Evolutionary conservation across 2,329 filamentous ascomycete species (phyloP).

Genomic region (Trichoderma atroviride): DNA sequence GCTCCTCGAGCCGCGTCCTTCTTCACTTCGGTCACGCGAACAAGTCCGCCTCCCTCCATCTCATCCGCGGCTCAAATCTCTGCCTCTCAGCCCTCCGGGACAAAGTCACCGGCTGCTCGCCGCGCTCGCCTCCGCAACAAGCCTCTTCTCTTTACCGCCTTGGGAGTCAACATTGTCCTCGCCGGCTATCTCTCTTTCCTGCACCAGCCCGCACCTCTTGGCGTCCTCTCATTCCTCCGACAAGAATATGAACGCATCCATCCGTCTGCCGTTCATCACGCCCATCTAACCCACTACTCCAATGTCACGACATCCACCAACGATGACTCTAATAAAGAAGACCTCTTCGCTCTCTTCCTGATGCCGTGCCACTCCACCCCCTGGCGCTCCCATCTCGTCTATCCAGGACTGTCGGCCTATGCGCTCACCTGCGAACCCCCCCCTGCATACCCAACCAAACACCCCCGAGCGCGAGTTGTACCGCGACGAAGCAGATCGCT

Average conservation of each 20-base stretch:
- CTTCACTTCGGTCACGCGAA: conserved; percentile 52
- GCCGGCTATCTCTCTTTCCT: conserved; percentile 72
- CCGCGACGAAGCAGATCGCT: conserved; percentile 86
- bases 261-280: conserved; percentile 37
- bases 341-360: conserved; percentile 75
- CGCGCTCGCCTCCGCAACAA: conserved; percentile 52
- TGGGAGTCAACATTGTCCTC: conserved; percentile 70
- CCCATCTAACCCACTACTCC: conserved; percentile 29
- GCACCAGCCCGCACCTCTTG: conserved; percentile 80
- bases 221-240: conserved; percentile 76
- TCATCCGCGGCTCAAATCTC: conserved; percentile 17
- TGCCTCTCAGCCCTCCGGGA: background rate
- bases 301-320: conserved; percentile 20
- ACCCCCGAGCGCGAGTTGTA: conserved; percentile 67
- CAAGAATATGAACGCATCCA: conserved; percentile 66
- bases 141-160: conserved; percentile 56
- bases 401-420: conserved; percentile 75
- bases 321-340: conserved; percentile 37
- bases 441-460: conserved; percentile 65
- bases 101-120: conserved; percentile 31
- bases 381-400: conserved; percentile 85
- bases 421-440: conserved; percentile 88
- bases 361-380: conserved; percentile 97
- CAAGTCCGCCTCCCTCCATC: conserved; percentile 30
- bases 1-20: conserved; percentile 68